Conservation (phyloP, 2,329 filamentous ascomycete genomes). For the Sphaerulina vaccinii region DNA sequence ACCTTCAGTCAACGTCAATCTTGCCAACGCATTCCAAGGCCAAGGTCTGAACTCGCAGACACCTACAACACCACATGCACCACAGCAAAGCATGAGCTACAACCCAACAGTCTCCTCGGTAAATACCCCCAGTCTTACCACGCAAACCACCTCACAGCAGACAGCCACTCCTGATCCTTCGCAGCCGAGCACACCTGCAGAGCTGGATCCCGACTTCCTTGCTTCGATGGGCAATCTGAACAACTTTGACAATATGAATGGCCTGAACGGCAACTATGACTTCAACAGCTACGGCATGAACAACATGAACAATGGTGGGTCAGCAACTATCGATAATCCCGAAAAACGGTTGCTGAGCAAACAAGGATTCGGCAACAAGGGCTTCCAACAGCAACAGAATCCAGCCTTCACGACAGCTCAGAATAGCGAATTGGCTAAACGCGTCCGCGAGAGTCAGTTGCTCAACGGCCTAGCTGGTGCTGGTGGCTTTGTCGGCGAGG, state of each 20-base stretch:
- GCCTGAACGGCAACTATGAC: slow-evolving; percentile 42
- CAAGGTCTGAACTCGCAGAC: slow-evolving; percentile 82
- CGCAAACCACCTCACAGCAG: slow-evolving; percentile 65
- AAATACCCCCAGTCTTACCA: slow-evolving; percentile 87
- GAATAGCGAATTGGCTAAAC: slow-evolving; percentile 71
- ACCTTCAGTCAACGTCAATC: slow-evolving; percentile 77
- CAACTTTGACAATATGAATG: slow-evolving; percentile 35
- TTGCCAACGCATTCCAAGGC: slow-evolving; percentile 64
- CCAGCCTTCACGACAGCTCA: slow-evolving; percentile 65
- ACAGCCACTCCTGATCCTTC: slow-evolving; percentile 65
- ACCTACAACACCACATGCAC: slow-evolving; percentile 78
- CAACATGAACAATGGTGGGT: slow-evolving; percentile 55
- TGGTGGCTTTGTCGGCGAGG: slow-evolving; percentile 64
- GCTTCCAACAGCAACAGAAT: slow-evolving; percentile 44
- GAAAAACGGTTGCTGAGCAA: slow-evolving; percentile 87
- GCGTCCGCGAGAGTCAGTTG: slow-evolving; percentile 63
- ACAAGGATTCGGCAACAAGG: slow-evolving; percentile 60
- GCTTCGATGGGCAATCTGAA: slow-evolving; percentile 41
- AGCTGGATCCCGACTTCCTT: slow-evolving; percentile 59
- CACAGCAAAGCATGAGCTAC: slow-evolving; percentile 65
- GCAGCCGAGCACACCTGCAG: slow-evolving; percentile 66
- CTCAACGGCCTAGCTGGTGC: slow-evolving; percentile 53
- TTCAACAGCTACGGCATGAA: slow-evolving; percentile 50
- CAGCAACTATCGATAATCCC: slow-evolving; percentile 76
- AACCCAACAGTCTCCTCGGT: slow-evolving; percentile 97